A percentile compares a stretch with the other conserved stretches of the same genome.
These are phyloP conservation scores for Vararia minispora DNA, from an alignment of 768 basidiomycete species.

Conservation along the genomic window DNA sequence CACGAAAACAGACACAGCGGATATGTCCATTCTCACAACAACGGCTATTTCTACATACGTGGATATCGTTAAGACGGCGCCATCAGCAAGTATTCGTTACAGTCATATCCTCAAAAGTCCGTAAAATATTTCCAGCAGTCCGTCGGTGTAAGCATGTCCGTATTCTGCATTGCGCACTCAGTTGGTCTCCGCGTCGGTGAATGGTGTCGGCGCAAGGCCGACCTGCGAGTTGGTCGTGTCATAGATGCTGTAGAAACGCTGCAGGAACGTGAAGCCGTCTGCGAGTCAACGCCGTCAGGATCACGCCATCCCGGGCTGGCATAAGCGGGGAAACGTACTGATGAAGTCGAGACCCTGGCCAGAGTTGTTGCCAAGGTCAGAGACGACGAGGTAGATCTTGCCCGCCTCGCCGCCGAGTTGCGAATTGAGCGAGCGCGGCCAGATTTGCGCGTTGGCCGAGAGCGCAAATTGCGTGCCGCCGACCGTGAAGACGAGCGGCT, in stretches of 20 bases:
- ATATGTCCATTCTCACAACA: too few species aligned
- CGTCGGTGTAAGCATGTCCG: slow-evolving; percentile 12
- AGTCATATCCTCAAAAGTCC: too few species aligned
- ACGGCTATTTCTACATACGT: too few species aligned
- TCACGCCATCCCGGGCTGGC: background rate
- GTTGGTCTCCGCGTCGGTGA: slow-evolving; percentile 14
- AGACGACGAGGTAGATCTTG: slow-evolving; percentile 27
- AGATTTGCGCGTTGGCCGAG: slow-evolving; percentile 57
- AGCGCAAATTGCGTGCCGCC: slow-evolving; percentile 41
- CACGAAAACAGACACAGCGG: too few species aligned
- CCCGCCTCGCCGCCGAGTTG: slow-evolving; percentile 39
- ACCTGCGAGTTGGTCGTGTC: slow-evolving; percentile 14
- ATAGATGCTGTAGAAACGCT: slow-evolving; percentile 14
- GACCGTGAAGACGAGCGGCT: slow-evolving; percentile 44
- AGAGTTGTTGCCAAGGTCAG: slow-evolving; percentile 13
- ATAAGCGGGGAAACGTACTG: background rate
- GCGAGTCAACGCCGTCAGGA: too few species aligned
- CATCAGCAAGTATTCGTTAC: too few species aligned
- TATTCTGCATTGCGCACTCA: slow-evolving; percentile 10
- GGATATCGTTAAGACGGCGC: too few species aligned
- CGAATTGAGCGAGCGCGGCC: slow-evolving; percentile 50
- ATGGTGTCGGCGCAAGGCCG: slow-evolving; percentile 16
- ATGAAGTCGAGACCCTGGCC: slow-evolving; percentile 21
- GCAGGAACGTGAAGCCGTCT: slow-evolving; percentile 2
- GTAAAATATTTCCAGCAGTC: too few species aligned